Evolutionary conservation across 78 protist genomes (phyloP).

Genomic region (Dictyostelium firmibasis): DNA sequence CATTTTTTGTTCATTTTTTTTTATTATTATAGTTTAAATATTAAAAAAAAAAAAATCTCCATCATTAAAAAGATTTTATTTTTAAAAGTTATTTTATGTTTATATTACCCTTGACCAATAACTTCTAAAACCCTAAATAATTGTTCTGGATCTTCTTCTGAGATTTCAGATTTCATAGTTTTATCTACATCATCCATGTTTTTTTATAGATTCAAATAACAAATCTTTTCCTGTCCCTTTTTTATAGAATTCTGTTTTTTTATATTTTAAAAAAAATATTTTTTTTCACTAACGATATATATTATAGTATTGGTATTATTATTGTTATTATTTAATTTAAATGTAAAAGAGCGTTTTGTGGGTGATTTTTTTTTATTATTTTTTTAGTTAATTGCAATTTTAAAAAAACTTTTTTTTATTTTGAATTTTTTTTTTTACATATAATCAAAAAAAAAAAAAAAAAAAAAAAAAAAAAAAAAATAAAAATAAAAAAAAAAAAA

Average conservation of each 20-base stretch:
- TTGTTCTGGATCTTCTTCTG: conserved; percentile 83
- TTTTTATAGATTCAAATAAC: background rate
- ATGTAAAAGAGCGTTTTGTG: background rate
- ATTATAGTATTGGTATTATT: background rate
- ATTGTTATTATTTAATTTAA: background rate
- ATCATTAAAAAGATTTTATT: no score
- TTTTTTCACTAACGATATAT: no score
- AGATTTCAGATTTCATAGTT: conserved; percentile 36
- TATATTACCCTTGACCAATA: conserved; percentile 71
- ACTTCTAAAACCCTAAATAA: conserved; percentile 77
- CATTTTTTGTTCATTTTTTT: background rate
- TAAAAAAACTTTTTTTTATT: no score
- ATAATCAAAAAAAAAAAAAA: no score
- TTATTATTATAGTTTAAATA: no score
- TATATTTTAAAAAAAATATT: no score
- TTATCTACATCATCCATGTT: background rate
- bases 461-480: no score
- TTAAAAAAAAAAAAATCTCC: no score
- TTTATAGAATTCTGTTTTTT: background rate
- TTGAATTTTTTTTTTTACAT: background rate
- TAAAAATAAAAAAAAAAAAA: no score
- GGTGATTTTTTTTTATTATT: background rate
- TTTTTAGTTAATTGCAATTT: background rate
- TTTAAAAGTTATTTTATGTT: no score
- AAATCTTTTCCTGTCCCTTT: background rate